phyloP scores from a whole-genome alignment of 306 rosid species.

The Bauhinia variegata region DNA sequence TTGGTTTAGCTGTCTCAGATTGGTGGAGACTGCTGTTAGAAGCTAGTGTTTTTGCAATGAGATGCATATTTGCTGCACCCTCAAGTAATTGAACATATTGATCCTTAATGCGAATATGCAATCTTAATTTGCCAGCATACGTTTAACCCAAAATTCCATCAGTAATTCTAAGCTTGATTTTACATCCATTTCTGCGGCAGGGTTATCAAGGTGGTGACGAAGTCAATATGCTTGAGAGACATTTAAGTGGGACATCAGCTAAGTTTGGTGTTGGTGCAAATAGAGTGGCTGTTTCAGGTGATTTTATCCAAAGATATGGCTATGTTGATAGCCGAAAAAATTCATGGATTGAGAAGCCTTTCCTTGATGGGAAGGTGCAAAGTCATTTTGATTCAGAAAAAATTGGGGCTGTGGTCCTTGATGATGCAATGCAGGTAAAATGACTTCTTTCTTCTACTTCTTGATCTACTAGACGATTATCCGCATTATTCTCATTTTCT shows the following conservation, averaged over 20 bases:
- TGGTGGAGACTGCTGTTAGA: constrained; percentile 5
- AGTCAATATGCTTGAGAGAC: constrained; percentile 84
- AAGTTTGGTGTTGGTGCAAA: constrained; percentile 85
- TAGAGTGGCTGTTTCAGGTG: constrained; percentile 62
- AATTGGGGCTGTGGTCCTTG: constrained; percentile 72
- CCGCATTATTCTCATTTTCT: constrained; percentile 27
- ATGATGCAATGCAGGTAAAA: constrained; percentile 94
- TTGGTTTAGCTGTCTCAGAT: not conserved
- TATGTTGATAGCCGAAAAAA: constrained; percentile 47
- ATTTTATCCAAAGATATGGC: constrained; percentile 64
- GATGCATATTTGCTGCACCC: not conserved
- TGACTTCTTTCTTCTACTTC: not conserved
- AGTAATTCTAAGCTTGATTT: constrained; percentile 21
- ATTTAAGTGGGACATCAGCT: constrained; percentile 61
- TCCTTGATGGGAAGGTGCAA: constrained; percentile 30
- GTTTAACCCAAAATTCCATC: not conserved
- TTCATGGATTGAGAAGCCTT: constrained; percentile 36
- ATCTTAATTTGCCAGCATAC: constrained; percentile 1
- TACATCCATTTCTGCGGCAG: constrained; percentile 46
- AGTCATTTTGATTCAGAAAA: constrained; percentile 47
- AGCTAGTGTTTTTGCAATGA: not conserved
- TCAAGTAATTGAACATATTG: constrained; percentile 21
- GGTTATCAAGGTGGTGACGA: constrained; percentile 98
- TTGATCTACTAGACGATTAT: constrained; percentile 4
- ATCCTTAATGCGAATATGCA: constrained; percentile 13